Percentiles rank a stretch among this genome's conserved stretches.
phyloP scores from a whole-genome alignment of 352 stramenopile species.

The Aphanomyces invadans region DNA sequence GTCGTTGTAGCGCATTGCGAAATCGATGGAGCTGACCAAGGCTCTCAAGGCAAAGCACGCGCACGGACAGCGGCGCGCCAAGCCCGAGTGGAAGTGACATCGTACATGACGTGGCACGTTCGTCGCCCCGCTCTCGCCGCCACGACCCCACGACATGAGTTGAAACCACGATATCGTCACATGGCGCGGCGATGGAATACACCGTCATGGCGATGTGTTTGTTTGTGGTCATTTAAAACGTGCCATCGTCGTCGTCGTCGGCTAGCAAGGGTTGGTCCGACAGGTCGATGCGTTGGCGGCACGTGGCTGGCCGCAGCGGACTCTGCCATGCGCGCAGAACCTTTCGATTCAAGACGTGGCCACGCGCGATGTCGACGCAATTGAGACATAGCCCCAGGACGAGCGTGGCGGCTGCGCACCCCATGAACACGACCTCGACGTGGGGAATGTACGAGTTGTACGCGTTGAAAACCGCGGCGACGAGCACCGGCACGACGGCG shows the following conservation, averaged over 20 bases:
- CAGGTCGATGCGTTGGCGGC: not conserved
- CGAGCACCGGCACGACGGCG: conserved; percentile 14
- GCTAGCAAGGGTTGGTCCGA: not conserved
- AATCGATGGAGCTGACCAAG: conserved; percentile 65
- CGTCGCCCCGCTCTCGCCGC: no score
- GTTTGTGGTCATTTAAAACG: no score
- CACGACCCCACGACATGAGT: no score
- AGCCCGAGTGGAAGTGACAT: conserved; percentile 22
- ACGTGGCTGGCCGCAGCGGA: not conserved
- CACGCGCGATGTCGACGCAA: not conserved
- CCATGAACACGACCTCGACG: conserved; percentile 5
- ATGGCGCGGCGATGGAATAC: no score
- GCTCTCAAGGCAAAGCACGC: conserved; percentile 47
- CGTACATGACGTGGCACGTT: no score
- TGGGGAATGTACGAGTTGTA: conserved; percentile 16
- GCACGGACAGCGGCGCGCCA: not conserved
- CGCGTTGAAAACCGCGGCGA: conserved; percentile 8
- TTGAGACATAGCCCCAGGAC: not conserved
- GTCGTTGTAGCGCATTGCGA: conserved; percentile 51
- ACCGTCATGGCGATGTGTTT: no score
- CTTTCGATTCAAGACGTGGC: conserved; percentile 1
- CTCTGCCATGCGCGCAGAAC: not conserved
- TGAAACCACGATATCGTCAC: no score
- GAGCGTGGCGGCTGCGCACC: not conserved
- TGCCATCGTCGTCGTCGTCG: no score